Evolutionary conservation across 257 asterid species (phyloP), one percentile per base, ranked within the genome.

Genomic region (Coffea eugenioides): DNA sequence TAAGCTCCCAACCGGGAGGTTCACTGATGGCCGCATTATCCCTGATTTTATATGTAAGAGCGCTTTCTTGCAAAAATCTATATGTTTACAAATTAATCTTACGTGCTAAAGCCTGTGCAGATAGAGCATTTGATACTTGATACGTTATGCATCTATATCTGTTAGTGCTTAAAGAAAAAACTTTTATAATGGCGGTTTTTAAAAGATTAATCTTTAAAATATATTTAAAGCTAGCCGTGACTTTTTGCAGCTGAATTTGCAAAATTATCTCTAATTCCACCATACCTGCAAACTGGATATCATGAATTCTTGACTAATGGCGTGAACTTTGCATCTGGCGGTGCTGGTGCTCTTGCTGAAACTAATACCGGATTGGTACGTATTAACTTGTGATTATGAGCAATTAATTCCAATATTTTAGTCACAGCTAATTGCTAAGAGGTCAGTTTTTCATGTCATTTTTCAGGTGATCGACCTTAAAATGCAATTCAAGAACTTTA

Each of bases 291-390:
- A 77, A 77, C 87, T 34, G 77, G 82, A n/a, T 79, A 85, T 76
- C 23, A 85, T 6, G 69, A 74, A 15, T 72, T 67, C 13, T 78
- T 73, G 76, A 73, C 75, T 72, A 72, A 79, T 82, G 94, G 97
- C 52, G 85, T 81, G 61, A 91, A 88, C 81, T 91, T 91, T 86
- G 97, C 97, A 46, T 91, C 94, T 1, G 93, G 82, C n/a, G 94
- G 94, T 25, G 93, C 93, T 61, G 93, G 94, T 71, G 93, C 87
- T 78, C 83, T 92, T 48, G 61, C 84, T 9, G 83, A 82, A 61
- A 92, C 95, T 75, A 80, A 84, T 69, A 61, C 81, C 41, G 94
- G 95, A 67, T 34, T 72, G 84, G 93, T 89, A 86, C 11, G 14
- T 41, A 7, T 67, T 34, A 20, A 34, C 21, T 39, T 31, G 45